These are phyloP conservation scores for Suillus ampliporus DNA, from an alignment of 768 basidiomycete genomes.

Conservation along the genomic window DNA sequence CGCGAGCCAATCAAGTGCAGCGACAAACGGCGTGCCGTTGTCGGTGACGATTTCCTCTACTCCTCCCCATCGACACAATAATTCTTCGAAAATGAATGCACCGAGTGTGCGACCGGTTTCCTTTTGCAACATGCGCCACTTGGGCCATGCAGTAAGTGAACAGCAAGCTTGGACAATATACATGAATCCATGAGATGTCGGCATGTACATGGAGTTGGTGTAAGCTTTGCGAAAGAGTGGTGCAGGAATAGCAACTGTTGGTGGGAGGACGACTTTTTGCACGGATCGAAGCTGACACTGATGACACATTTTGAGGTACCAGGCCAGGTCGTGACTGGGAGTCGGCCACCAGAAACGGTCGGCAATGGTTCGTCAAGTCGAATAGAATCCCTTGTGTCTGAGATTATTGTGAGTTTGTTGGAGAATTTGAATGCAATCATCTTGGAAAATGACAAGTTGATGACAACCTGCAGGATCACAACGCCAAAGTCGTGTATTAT, in stretches of 20 bases:
- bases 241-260: neutral
- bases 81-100: slow-evolving; percentile 43
- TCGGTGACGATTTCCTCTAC: slow-evolving; percentile 46
- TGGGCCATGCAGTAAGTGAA: slow-evolving; percentile 39
- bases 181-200: slow-evolving; percentile 33
- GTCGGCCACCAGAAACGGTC: slow-evolving; percentile 39
- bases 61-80: slow-evolving; percentile 44
- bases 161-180: slow-evolving; percentile 45
- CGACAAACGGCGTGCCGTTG: slow-evolving; percentile 42
- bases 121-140: slow-evolving; percentile 32
- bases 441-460: slow-evolving; percentile 25
- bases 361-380: slow-evolving; percentile 11
- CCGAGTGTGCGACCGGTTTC: slow-evolving; percentile 36
- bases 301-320: slow-evolving; percentile 43
- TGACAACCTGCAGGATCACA: slow-evolving; percentile 24
- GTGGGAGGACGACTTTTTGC: slow-evolving; percentile 32
- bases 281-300: slow-evolving; percentile 40
- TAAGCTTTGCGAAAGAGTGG: slow-evolving; percentile 34
- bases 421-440: neutral
- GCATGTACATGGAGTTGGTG: slow-evolving; percentile 49
- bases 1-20: slow-evolving; percentile 26
- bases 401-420: slow-evolving; percentile 9
- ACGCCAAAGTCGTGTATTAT: slow-evolving; percentile 24
- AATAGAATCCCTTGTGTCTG: slow-evolving; percentile 11
- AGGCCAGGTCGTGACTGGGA: slow-evolving; percentile 32